These are phyloP conservation scores for Kwoniella sp. DNA, from an alignment of 768 basidiomycete species.

Conservation along the genomic window DNA sequence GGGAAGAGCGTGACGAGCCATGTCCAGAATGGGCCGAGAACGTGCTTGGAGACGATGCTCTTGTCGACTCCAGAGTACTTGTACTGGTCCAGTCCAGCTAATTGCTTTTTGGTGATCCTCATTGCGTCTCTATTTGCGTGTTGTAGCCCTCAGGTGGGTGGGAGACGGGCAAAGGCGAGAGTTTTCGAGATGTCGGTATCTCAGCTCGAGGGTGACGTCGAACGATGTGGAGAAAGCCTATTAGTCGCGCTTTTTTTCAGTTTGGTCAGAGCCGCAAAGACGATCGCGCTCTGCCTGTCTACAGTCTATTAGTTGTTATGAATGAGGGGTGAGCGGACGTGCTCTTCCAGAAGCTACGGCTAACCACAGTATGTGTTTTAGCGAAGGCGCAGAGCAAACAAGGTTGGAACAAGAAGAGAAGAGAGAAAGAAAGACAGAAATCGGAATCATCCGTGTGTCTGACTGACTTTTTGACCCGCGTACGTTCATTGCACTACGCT, in stretches of 20 bases:
- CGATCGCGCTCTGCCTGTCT: no score
- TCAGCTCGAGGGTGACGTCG: no score
- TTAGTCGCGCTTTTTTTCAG: no score
- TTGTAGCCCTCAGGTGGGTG: no score
- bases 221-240: no score
- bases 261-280: background rate
- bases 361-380: no score
- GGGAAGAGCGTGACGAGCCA: conserved; percentile 91
- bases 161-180: no score
- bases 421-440: background rate
- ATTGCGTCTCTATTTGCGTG: conserved; percentile 26
- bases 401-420: background rate
- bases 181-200: no score
- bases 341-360: no score
- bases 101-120: conserved; percentile 64
- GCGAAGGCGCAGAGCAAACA: no score
- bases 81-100: conserved; percentile 75
- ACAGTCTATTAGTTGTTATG: no score
- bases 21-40: conserved; percentile 84
- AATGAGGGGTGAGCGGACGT: no score
- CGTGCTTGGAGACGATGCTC: conserved; percentile 57
- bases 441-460: background rate
- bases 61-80: conserved; percentile 80
- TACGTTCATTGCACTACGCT: background rate
- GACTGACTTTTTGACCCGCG: background rate